A percentile compares a stretch with the other conserved stretches of the same genome.
These are phyloP conservation scores for Leishmania mexicana DNA, from an alignment of 208 protist species.

Conservation along the genomic window DNA sequence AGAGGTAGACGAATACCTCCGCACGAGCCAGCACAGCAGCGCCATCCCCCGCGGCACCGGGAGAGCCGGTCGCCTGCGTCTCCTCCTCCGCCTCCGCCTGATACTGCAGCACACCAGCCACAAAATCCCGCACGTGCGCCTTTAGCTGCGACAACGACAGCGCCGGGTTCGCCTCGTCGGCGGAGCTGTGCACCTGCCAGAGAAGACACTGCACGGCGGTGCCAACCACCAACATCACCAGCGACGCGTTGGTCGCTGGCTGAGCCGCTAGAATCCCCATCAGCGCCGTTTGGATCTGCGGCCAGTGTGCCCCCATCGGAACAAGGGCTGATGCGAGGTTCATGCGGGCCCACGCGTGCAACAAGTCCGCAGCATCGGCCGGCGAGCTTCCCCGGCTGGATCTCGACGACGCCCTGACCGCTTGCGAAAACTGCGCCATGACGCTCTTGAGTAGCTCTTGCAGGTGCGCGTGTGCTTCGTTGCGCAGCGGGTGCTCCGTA, in stretches of 20 bases:
- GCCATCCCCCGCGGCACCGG: not conserved
- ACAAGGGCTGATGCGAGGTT: constrained; percentile 62
- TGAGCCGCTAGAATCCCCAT: constrained; percentile 7
- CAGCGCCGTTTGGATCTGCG: constrained; percentile 35
- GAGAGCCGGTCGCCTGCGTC: not conserved
- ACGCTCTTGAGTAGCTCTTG: constrained; percentile 65
- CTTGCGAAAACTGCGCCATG: constrained; percentile 40
- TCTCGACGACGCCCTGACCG: not conserved
- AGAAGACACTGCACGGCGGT: constrained; percentile 56
- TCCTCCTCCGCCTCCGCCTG: constrained; percentile 16
- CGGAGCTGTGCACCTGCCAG: constrained; percentile 40
- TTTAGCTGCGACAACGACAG: constrained; percentile 4
- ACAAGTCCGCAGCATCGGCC: constrained; percentile 25
- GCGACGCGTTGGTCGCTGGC: constrained; percentile 20
- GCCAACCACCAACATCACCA: constrained; percentile 43
- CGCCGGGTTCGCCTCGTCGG: not conserved
- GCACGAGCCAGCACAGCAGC: not conserved
- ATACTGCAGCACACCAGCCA: constrained; percentile 24
- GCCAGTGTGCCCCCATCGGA: constrained; percentile 50
- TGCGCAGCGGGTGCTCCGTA: constrained; percentile 61
- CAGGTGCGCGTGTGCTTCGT: constrained; percentile 68
- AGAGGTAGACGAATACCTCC: constrained; percentile 52
- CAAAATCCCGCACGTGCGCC: constrained; percentile 27
- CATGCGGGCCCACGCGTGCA: constrained; percentile 60
- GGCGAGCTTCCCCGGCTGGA: not conserved